Evolutionary conservation across 768 basidiomycete genomes (phyloP).

Genomic region (Leccinum incarnatum): DNA sequence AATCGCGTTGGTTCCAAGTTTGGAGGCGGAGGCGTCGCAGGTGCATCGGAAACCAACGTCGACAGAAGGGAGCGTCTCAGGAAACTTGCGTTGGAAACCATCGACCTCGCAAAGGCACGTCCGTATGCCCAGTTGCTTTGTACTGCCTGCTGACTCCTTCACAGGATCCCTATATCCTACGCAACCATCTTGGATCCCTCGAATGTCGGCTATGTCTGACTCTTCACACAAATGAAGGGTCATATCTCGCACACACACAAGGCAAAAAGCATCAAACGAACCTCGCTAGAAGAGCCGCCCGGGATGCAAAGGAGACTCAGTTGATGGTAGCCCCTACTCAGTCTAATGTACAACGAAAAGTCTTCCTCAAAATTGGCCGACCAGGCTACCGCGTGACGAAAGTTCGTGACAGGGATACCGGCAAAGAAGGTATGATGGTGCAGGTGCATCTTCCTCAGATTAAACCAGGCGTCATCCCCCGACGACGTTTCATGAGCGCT

Average conservation of each 20-base stretch:
- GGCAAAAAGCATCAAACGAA: slow-evolving; percentile 99
- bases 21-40: slow-evolving; percentile 93
- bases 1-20: slow-evolving; percentile 96
- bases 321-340: slow-evolving; percentile 85
- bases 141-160: slow-evolving; percentile 10
- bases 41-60: slow-evolving; percentile 92
- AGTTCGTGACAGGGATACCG: slow-evolving; percentile 85
- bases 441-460: slow-evolving; percentile 96
- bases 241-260: slow-evolving; percentile 98
- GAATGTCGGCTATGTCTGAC: slow-evolving; percentile 98
- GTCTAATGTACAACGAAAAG: slow-evolving; percentile 81
- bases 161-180: slow-evolving; percentile 96
- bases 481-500: slow-evolving; percentile 92
- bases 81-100: slow-evolving; percentile 95
- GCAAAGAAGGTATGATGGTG: slow-evolving; percentile 96
- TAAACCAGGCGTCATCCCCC: slow-evolving; percentile 78
- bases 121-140: not conserved
- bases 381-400: slow-evolving; percentile 97
- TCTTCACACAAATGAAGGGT: slow-evolving; percentile 98
- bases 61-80: slow-evolving; percentile 92
- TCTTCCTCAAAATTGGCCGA: slow-evolving; percentile 95
- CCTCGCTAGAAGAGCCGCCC: slow-evolving; percentile 94
- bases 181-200: slow-evolving; percentile 96
- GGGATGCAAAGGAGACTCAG: slow-evolving; percentile 92
- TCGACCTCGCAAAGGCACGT: slow-evolving; percentile 92